Conservation (phyloP, 225 moss, liverwort and hornwort genomes). For the Thuidium tamariscinum region DNA sequence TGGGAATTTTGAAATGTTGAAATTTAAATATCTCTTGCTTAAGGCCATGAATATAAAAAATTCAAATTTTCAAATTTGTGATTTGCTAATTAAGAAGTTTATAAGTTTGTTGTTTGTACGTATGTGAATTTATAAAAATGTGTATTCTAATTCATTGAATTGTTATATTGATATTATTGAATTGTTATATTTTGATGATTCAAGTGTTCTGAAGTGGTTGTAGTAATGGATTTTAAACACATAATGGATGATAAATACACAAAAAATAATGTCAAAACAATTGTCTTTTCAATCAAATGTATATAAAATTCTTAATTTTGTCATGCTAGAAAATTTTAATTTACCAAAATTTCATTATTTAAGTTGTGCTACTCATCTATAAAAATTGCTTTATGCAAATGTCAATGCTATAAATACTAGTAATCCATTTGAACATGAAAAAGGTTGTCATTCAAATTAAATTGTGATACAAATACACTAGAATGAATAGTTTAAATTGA, state of each 20-base stretch:
- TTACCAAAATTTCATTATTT: background rate
- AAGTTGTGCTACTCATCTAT: fast-evolving
- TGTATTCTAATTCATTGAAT: too few species aligned
- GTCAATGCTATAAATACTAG: too few species aligned
- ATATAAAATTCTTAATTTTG: fast-evolving
- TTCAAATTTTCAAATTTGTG: fast-evolving
- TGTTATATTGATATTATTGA: background rate
- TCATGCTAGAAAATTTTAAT: too few species aligned
- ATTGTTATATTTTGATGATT: background rate
- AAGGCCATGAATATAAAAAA: fast-evolving
- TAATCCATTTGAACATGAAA: too few species aligned
- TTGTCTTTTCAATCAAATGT: background rate
- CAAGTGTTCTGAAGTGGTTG: background rate
- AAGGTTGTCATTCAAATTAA: too few species aligned
- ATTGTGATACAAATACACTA: too few species aligned
- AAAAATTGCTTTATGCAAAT: fast-evolving
- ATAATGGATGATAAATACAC: background rate
- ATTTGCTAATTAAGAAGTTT: background rate
- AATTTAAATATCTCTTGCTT: background rate
- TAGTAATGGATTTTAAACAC: background rate
- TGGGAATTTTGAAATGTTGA: background rate
- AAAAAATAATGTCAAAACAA: background rate
- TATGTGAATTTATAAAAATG: background rate
- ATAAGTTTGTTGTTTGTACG: background rate
- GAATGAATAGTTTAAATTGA: background rate